phyloP scores from a whole-genome alignment of 345 rosid species.

The Gossypium anomalum region DNA sequence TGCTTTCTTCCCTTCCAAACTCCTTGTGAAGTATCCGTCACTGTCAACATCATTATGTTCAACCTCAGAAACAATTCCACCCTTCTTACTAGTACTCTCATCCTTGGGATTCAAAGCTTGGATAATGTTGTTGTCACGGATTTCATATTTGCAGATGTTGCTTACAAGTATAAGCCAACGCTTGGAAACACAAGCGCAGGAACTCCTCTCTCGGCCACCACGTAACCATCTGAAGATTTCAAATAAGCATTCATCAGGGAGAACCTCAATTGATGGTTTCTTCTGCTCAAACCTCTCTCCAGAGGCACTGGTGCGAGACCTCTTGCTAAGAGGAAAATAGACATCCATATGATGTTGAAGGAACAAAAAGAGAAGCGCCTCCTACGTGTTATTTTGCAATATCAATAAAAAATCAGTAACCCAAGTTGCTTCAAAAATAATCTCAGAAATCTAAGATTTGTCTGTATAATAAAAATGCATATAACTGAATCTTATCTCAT shows the following conservation, averaged over 20 bases:
- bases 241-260: conserved; percentile 91
- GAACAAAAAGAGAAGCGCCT: conserved; percentile 51
- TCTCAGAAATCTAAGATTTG: neutral
- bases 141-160: conserved; percentile 58
- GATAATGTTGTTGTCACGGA: conserved; percentile 25
- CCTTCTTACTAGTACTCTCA: conserved; percentile 16
- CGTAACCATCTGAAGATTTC: conserved; percentile 77
- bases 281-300: conserved; percentile 53
- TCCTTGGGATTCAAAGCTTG: conserved; percentile 12
- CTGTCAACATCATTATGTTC: conserved; percentile 38
- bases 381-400: conserved; percentile 33
- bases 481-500: conserved; percentile 6
- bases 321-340: conserved; percentile 68
- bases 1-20: conserved; percentile 83
- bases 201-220: conserved; percentile 71
- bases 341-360: conserved; percentile 62
- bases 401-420: neutral
- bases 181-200: conserved; percentile 81
- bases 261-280: conserved; percentile 59
- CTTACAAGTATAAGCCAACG: conserved; percentile 79
- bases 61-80: conserved; percentile 11
- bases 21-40: conserved; percentile 68
- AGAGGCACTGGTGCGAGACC: conserved; percentile 62
- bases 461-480: neutral
- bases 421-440: neutral